Percentiles rank a stretch among this genome's conserved stretches.
Evolutionary conservation across 1,139 yeast genomes (phyloP).

Genomic region (Yamadazyma membranifaciens): DNA sequence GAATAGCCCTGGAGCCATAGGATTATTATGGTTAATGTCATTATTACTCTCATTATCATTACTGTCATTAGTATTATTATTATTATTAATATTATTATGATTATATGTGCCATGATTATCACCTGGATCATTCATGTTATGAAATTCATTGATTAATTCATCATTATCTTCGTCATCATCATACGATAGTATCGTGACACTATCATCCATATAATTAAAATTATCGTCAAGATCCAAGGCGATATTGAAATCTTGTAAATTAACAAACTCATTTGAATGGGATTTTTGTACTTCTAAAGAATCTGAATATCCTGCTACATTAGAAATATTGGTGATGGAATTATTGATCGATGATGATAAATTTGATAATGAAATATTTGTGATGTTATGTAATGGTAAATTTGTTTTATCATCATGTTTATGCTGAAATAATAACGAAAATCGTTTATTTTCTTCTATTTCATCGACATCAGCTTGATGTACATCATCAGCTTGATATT

Average conservation of each 20-base stretch:
- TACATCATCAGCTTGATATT: background rate
- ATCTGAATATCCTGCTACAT: background rate
- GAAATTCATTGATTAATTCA: background rate
- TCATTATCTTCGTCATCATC: constrained; percentile 10
- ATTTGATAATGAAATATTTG: background rate
- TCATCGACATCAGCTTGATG: background rate
- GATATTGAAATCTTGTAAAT: constrained; percentile 10
- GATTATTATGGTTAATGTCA: constrained; percentile 12
- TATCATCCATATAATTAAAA: constrained; percentile 7
- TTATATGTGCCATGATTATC: background rate
- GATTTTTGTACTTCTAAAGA: background rate
- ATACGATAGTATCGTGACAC: constrained; percentile 8
- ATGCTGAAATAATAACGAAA: background rate
- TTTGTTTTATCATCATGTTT: background rate
- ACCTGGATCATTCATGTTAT: background rate
- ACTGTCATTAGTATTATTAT: background rate
- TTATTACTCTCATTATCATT: background rate
- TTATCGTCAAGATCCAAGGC: constrained; percentile 6
- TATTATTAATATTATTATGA: background rate
- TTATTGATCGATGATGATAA: background rate
- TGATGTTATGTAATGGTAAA: background rate
- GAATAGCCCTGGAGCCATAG: constrained; percentile 36
- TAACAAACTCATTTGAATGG: constrained; percentile 9
- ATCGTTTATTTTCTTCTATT: background rate
- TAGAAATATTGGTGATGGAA: background rate